phyloP scores from a whole-genome alignment of 768 basidiomycete species.

The Tricholoma terreum region DNA sequence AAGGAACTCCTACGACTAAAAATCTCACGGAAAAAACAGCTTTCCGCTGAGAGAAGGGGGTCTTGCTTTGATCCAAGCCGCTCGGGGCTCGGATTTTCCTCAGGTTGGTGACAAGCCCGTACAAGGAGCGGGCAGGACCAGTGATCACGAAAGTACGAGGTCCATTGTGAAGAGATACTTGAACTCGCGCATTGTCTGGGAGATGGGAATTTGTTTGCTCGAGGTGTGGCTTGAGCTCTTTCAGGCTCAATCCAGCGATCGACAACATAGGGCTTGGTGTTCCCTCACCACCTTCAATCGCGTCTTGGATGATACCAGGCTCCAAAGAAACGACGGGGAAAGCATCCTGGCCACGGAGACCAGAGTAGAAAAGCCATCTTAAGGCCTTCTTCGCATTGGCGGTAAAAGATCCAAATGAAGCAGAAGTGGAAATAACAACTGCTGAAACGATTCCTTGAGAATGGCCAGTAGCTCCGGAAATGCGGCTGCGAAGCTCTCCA shows the following conservation, averaged over 20 bases:
- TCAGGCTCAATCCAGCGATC: constrained; percentile 75
- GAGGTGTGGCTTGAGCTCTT: constrained; percentile 79
- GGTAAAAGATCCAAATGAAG: constrained; percentile 69
- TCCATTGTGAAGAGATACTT: constrained; percentile 91
- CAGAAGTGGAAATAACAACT: constrained; percentile 80
- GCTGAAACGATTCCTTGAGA: constrained; percentile 97
- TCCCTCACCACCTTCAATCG: constrained; percentile 91
- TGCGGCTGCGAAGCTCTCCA: constrained; percentile 69
- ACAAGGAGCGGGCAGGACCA: constrained; percentile 87
- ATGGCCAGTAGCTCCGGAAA: constrained; percentile 92
- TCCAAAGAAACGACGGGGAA: constrained; percentile 93
- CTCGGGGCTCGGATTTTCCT: constrained; percentile 86
- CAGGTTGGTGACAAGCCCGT: constrained; percentile 88
- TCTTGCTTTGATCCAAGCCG: constrained; percentile 91
- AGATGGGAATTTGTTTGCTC: constrained; percentile 86
- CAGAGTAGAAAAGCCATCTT: constrained; percentile 91
- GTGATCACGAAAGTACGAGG: constrained; percentile 90
- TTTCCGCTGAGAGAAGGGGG: constrained; percentile 92
- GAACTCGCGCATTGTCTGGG: constrained; percentile 70
- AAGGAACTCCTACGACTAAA: constrained; percentile 93
- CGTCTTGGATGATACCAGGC: constrained; percentile 81
- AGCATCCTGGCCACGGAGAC: constrained; percentile 88
- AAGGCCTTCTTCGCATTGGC: constrained; percentile 80
- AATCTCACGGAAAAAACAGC: constrained; percentile 91
- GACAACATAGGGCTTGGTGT: constrained; percentile 91